A percentile compares a stretch with the other conserved stretches of the same genome.
These are phyloP conservation scores for Ceratonia siliqua DNA, from an alignment of 306 rosid genomes.

Conservation along the genomic window DNA sequence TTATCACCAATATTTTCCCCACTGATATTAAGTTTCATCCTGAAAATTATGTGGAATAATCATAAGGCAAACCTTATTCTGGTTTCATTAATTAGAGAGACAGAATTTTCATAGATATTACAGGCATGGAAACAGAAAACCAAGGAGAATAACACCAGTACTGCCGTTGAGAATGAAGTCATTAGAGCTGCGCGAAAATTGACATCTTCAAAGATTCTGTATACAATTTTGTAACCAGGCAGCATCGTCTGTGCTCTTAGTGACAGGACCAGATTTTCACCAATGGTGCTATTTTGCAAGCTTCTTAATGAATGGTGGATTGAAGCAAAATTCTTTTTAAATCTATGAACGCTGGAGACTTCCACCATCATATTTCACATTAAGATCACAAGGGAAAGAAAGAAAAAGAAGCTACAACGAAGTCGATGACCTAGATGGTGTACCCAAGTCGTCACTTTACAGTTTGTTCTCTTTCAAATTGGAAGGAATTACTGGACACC, in stretches of 20 bases:
- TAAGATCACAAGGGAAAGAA: conserved; percentile 27
- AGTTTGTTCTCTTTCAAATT: conserved; percentile 42
- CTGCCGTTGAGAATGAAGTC: conserved; percentile 11
- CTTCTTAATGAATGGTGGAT: conserved; percentile 29
- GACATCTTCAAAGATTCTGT: conserved; percentile 15
- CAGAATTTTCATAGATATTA: conserved; percentile 1
- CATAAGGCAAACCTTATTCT: neutral
- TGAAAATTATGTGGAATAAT: neutral
- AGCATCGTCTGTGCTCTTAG: conserved; percentile 20
- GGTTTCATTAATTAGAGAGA: neutral
- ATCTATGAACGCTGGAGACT: conserved; percentile 34
- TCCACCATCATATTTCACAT: conserved; percentile 35
- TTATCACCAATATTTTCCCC: neutral
- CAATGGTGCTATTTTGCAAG: conserved; percentile 29
- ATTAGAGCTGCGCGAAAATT: conserved; percentile 17
- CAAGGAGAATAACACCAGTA: neutral
- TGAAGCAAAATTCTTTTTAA: conserved; percentile 32
- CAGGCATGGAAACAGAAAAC: neutral
- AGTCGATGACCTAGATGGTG: conserved; percentile 5
- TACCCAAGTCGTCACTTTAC: conserved; percentile 33
- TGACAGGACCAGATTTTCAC: conserved; percentile 12
- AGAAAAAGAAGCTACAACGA: neutral
- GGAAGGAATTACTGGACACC: conserved; percentile 36
- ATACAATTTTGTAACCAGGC: conserved; percentile 21
- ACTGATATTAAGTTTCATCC: neutral